Evolutionary conservation across 306 rosid genomes (phyloP), one percentile per base, ranked within the genome.

Genomic region (Lathyrus aphaca): DNA sequence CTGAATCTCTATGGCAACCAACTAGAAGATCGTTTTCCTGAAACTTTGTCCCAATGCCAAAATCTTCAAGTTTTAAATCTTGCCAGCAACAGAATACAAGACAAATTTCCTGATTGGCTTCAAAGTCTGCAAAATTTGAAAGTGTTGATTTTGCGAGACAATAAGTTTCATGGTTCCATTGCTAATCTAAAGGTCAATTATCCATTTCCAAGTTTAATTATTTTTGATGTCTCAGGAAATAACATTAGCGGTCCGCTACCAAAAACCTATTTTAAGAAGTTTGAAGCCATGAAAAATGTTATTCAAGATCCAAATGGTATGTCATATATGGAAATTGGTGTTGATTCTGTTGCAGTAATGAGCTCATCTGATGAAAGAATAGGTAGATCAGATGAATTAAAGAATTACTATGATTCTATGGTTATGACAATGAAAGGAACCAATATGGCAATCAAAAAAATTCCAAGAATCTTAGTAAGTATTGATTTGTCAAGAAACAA

Each of bases 81-180:
- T 13, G 86, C 85, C 19, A 32, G 53, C 18, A 85, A 82, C 50
- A n/a, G 29, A 4, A 19, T 80, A 2, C 9, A 30, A 3, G 85
- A 75, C 8, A 37, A 45, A 5, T 85, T 80, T 71, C 86, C 81
- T 13, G 0, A 29, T 29, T 80, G 83, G 86, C 71, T 85, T 64
- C 73, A 50, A 2, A 25, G 58, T 5, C 75, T 80, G 1, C 48
- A 68, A 7, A 0, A 30, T 5, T 72, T 85, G 8, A 30, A 14
- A n/a, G 66, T 77, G 51, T 64, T 85, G 43, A 39, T 74, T 56
- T 64, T 85, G 30, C 30, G 74, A 18, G 71, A 45, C 29, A 86
- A 80, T 5, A 81, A 19, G 46, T 75, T 85, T 5, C 4, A 72
- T 8, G 87, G 90, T 40, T 15, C 21, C 4, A 74, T 85, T 15